Conservation (phyloP, 2,329 filamentous ascomycete species). For the Chaetomiaceae sp. region DNA sequence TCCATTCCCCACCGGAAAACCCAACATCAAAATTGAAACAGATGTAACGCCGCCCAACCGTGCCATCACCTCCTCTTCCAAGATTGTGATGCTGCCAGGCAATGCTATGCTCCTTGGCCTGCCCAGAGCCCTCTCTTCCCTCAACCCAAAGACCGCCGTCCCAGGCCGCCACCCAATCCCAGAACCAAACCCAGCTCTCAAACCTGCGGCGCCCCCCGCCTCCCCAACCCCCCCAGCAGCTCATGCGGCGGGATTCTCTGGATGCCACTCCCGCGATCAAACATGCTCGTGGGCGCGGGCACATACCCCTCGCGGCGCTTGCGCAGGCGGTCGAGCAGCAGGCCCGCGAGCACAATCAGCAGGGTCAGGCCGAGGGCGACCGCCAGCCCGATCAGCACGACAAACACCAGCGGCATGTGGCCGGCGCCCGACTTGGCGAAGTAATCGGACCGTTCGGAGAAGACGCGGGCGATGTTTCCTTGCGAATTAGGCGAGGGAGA, state of each 20-base stretch:
- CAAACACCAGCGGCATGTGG: constrained; percentile 64
- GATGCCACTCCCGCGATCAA: constrained; percentile 53
- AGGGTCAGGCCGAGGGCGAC: constrained; percentile 73
- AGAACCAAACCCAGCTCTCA: constrained; percentile 28
- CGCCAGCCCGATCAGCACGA: constrained; percentile 74
- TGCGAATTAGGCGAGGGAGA: constrained; percentile 54
- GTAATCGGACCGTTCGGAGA: constrained; percentile 74
- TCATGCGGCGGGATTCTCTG: constrained; percentile 56
- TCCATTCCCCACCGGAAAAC: too few relatives aligned
- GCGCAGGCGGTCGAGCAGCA: constrained; percentile 67
- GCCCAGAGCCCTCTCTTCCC: too few relatives aligned
- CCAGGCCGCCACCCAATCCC: background rate
- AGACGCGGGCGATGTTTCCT: constrained; percentile 76
- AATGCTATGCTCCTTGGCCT: too few relatives aligned
- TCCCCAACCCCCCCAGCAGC: constrained; percentile 49
- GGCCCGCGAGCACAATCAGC: constrained; percentile 67
- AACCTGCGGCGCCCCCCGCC: constrained; percentile 45
- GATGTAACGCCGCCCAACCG: too few relatives aligned
- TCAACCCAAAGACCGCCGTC: too few relatives aligned
- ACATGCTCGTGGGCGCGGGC: constrained; percentile 64
- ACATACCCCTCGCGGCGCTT: constrained; percentile 74
- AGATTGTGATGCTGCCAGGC: too few relatives aligned
- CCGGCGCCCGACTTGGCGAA: constrained; percentile 55
- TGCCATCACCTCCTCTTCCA: too few relatives aligned
- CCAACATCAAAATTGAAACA: too few relatives aligned